Conservation (phyloP, 2,329 filamentous ascomycete genomes). For the Colletotrichum tanaceti region DNA sequence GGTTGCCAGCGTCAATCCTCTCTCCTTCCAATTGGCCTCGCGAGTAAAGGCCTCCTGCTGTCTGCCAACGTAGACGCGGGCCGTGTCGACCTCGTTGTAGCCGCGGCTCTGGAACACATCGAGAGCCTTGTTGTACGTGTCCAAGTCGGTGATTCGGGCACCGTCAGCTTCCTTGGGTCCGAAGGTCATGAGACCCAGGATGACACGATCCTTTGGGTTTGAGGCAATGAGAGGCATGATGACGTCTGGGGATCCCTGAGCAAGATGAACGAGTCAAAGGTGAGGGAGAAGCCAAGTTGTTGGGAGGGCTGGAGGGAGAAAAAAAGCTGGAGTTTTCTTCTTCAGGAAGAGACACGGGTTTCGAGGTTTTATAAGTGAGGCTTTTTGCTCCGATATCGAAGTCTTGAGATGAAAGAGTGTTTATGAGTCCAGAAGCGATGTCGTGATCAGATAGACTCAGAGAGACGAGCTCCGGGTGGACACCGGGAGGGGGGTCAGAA, state of each 20-base stretch:
- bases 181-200: constrained; percentile 90
- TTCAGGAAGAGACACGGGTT: neutral
- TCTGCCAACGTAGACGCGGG: constrained; percentile 77
- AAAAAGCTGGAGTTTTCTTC: neutral
- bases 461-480: constrained; percentile 19
- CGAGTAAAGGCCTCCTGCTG: constrained; percentile 83
- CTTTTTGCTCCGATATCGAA: constrained; percentile 3
- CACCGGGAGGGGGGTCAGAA: neutral
- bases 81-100: constrained; percentile 88
- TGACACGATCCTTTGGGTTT: constrained; percentile 71
- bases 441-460: constrained; percentile 36
- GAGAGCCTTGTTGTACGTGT: constrained; percentile 77
- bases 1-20: constrained; percentile 81
- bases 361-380: constrained; percentile 12
- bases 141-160: constrained; percentile 75
- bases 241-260: constrained; percentile 33
- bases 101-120: constrained; percentile 82
- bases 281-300: constrained; percentile 1
- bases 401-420: constrained; percentile 3
- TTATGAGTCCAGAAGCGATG: constrained; percentile 18
- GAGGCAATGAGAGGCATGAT: constrained; percentile 61
- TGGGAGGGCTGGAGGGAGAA: neutral
- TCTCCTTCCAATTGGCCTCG: constrained; percentile 80
- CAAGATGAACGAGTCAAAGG: constrained; percentile 5
- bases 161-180: constrained; percentile 71